Evolutionary conservation across 495 filamentous ascomycete genomes (phyloP).

Genomic region (Hypoxylon trugodes): DNA sequence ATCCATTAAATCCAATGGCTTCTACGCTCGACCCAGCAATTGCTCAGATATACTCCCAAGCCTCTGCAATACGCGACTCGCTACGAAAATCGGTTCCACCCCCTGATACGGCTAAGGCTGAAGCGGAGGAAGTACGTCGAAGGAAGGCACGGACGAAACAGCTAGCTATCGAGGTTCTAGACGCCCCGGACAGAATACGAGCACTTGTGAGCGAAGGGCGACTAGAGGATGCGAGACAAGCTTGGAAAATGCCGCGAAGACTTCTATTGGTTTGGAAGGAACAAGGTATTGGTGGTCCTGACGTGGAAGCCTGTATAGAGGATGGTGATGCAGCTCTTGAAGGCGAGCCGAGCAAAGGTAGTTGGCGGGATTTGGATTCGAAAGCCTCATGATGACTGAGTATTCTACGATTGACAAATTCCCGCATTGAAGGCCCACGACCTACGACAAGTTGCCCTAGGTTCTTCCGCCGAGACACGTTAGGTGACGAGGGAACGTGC

Average conservation of each 20-base stretch:
- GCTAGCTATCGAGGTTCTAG: slow-evolving; percentile 76
- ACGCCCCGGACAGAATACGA: slow-evolving; percentile 67
- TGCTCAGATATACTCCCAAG: slow-evolving; percentile 80
- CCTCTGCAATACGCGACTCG: slow-evolving; percentile 66
- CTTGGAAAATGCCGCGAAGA: slow-evolving; percentile 65
- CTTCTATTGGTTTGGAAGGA: slow-evolving; percentile 61
- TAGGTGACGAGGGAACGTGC: neutral
- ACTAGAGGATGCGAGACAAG: slow-evolving; percentile 65
- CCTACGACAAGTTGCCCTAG: neutral
- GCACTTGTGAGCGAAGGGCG: slow-evolving; percentile 68
- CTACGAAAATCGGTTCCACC: slow-evolving; percentile 55
- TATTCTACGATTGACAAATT: neutral
- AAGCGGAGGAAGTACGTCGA: slow-evolving; percentile 43
- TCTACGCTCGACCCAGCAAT: slow-evolving; percentile 80
- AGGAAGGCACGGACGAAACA: slow-evolving; percentile 65
- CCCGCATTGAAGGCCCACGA: neutral
- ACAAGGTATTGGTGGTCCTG: slow-evolving; percentile 57
- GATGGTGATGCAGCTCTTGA: slow-evolving; percentile 60
- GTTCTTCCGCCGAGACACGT: neutral
- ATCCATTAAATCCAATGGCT: slow-evolving; percentile 73
- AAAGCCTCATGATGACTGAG: slow-evolving; percentile 10
- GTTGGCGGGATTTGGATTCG: slow-evolving; percentile 35
- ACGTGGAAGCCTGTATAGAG: slow-evolving; percentile 58
- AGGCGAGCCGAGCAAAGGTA: slow-evolving; percentile 43
- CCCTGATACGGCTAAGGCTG: slow-evolving; percentile 43